Percentiles rank a stretch among this genome's conserved stretches.
Conservation (phyloP, 345 rosid genomes). For the Melaleuca alternifolia region DNA sequence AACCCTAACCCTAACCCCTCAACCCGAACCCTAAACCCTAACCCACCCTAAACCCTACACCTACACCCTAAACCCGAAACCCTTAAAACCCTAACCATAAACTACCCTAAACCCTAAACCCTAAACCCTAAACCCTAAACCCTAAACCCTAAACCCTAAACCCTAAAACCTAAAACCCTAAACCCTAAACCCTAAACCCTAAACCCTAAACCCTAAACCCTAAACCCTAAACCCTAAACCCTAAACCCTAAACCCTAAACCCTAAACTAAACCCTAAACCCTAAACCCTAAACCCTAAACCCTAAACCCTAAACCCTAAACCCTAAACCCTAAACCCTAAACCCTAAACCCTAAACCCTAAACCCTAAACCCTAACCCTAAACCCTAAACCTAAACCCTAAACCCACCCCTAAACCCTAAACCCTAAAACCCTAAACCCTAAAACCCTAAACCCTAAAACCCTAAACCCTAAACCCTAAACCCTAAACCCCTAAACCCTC, state of each 20-base stretch:
- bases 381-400: too few relatives aligned
- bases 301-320: conserved; percentile 4
- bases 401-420: conserved; percentile 6
- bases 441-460: too few relatives aligned
- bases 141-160: conserved; percentile 1
- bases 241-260: too few relatives aligned
- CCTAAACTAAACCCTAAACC: too few relatives aligned
- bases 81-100: too few relatives aligned
- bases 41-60: too few relatives aligned
- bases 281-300: conserved; percentile 6
- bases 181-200: too few relatives aligned
- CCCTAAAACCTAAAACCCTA: not conserved
- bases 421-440: not conserved
- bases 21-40: not conserved
- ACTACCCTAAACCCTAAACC: not conserved
- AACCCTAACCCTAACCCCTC: conserved; percentile 5
- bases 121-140: not conserved
- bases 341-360: not conserved
- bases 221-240: too few relatives aligned
- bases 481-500: not conserved
- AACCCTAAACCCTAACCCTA: conserved; percentile 6
- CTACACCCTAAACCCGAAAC: not conserved
- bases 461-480: not conserved
- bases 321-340: not conserved
- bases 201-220: too few relatives aligned